Evolutionary conservation across 139 green algal species (phyloP).

Genomic region (Limnomonas spitsbergensis): DNA sequence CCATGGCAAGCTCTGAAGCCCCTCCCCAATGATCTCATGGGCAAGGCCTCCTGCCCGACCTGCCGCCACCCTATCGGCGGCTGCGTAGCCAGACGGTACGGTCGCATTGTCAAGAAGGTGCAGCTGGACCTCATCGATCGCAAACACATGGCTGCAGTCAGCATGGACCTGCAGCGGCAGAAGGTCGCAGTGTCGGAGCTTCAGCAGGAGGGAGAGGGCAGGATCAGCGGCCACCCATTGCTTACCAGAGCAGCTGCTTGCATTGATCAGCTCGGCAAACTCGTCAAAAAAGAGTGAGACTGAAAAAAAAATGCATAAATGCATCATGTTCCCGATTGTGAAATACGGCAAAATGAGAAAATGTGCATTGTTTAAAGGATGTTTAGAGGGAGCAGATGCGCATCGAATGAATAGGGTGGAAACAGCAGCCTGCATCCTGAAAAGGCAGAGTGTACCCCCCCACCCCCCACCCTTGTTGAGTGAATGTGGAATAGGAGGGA

Average conservation of each 20-base stretch:
- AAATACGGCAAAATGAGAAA: too few species aligned
- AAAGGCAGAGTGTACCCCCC: too few species aligned
- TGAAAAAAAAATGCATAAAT: neutral
- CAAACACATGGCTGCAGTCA: slow-evolving; percentile 13
- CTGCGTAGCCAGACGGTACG: slow-evolving; percentile 30
- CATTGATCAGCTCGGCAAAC: neutral
- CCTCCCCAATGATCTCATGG: neutral
- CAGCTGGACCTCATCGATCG: slow-evolving; percentile 35
- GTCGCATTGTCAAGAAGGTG: slow-evolving; percentile 31
- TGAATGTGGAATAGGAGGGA: too few species aligned
- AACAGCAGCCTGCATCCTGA: too few species aligned
- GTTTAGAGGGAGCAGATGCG: too few species aligned
- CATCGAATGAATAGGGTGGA: too few species aligned
- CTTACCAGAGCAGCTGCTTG: neutral
- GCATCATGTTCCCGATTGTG: too few species aligned
- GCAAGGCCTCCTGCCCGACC: neutral
- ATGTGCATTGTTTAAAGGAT: too few species aligned
- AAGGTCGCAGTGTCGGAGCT: neutral
- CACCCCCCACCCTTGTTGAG: too few species aligned
- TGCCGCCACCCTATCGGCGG: neutral
- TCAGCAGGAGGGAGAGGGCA: neutral
- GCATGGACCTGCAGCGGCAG: neutral
- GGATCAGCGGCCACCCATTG: neutral
- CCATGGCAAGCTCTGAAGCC: too few species aligned
- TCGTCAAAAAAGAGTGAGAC: neutral